These are phyloP conservation scores for Termitomyces sp. DNA, from an alignment of 768 basidiomycete species.

Conservation along the genomic window DNA sequence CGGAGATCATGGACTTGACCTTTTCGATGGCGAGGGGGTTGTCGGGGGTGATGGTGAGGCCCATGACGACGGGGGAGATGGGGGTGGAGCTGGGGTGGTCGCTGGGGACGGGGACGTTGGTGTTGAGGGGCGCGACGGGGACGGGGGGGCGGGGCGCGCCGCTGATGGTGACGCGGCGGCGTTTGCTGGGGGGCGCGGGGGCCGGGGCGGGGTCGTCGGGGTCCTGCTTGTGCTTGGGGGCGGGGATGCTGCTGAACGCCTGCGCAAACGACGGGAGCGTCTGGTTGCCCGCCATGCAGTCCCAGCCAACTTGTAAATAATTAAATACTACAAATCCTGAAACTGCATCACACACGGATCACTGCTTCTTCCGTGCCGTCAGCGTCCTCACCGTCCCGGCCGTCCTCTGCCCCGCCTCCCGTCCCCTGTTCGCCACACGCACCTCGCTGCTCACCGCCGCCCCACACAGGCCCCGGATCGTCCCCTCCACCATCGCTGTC, in stretches of 20 bases:
- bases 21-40: conserved; percentile 56
- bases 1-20: conserved; percentile 54
- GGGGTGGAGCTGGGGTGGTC: conserved; percentile 48
- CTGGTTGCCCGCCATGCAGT: conserved; percentile 30
- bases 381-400: conserved; percentile 45
- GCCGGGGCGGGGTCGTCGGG: conserved; percentile 25
- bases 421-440: conserved; percentile 23
- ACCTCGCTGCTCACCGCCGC: conserved; percentile 53
- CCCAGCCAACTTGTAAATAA: neutral
- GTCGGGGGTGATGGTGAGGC: conserved; percentile 54
- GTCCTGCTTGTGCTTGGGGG: neutral
- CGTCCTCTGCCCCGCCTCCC: neutral
- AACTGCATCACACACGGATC: conserved; percentile 3
- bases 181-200: conserved; percentile 51
- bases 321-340: conserved; percentile 6
- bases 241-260: conserved; percentile 50
- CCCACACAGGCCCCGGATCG: conserved; percentile 69
- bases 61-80: conserved; percentile 64
- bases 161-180: conserved; percentile 61
- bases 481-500: conserved; percentile 65
- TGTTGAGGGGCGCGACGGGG: conserved; percentile 26
- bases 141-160: conserved; percentile 37
- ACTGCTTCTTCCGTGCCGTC: conserved; percentile 47
- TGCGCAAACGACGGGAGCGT: conserved; percentile 78
- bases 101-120: conserved; percentile 41